These are phyloP conservation scores for Globisporangium spiculum DNA, from an alignment of 352 stramenopile species.

Conservation along the genomic window DNA sequence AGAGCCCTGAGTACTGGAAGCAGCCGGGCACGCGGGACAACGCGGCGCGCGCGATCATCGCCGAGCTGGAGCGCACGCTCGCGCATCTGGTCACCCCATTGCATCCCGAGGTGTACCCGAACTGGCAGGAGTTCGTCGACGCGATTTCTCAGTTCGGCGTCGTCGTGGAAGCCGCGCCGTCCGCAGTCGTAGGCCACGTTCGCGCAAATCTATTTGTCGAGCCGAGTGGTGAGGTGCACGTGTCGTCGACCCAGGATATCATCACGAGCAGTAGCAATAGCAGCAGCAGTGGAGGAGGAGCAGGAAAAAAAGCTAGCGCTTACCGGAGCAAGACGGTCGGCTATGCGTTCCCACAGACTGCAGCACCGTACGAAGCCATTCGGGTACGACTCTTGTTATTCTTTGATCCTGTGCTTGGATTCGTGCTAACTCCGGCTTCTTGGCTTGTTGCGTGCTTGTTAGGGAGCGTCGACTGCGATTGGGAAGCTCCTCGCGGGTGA, in stretches of 20 bases:
- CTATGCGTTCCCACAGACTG: slow-evolving; percentile 76
- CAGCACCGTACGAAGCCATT: slow-evolving; percentile 73
- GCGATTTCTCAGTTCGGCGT: slow-evolving; percentile 68
- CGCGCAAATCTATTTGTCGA: slow-evolving; percentile 81
- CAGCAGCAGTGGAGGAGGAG: not conserved
- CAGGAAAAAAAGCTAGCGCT: slow-evolving; percentile 14
- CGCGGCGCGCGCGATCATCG: slow-evolving; percentile 46
- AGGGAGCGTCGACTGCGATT: slow-evolving; percentile 51
- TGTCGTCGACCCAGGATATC: slow-evolving; percentile 71
- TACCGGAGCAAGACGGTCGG: slow-evolving; percentile 41
- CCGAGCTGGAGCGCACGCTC: slow-evolving; percentile 56
- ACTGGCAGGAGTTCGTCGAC: slow-evolving; percentile 52
- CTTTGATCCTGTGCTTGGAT: not conserved
- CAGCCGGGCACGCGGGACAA: slow-evolving; percentile 65
- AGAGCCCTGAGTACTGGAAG: slow-evolving; percentile 62
- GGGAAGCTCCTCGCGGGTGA: slow-evolving; percentile 36
- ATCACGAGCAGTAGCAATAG: slow-evolving; percentile 25
- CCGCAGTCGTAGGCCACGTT: slow-evolving; percentile 39
- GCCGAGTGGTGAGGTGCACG: slow-evolving; percentile 58
- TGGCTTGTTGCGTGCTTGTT: not conserved
- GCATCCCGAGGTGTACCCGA: slow-evolving; percentile 54
- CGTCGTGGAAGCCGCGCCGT: slow-evolving; percentile 75
- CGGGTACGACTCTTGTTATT: slow-evolving; percentile 21
- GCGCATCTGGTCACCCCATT: slow-evolving; percentile 18
- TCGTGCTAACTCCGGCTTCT: not conserved